Evolutionary conservation across 805 yeast species (phyloP), one percentile per base, ranked within the genome.

Genomic region (Kurtzmaniella fragi): DNA sequence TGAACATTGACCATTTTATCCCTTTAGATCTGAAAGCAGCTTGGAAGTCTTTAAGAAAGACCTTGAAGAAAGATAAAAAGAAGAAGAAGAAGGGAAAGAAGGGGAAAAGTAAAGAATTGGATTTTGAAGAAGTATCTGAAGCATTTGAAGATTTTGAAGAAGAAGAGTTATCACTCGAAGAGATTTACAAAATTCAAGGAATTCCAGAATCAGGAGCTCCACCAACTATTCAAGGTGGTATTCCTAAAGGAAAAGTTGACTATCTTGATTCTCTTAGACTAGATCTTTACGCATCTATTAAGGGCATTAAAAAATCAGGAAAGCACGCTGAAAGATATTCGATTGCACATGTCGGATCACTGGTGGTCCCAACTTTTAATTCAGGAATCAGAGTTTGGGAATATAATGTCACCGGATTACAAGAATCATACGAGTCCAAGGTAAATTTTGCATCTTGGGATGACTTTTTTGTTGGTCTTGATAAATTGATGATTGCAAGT

Each of bases 351-450:
- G 77, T 87, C 12, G 71, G 80, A 2, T 80, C 89, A 1, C 82
- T 90, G 40, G 78, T 87, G 11, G 77, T 88, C 11, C 95, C 96
- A 3, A 87, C 95, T 0, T 88, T 81, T 61, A 85, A 84, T 47
- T 89, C 96, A 4, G 86, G 89, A 4, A 53, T 87, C 44, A 69
- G 95, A 46, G 79, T 87, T 2, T 87, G 95, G 93, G 95, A 87
- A 56, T 87, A 87, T 57, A 87, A 87, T 52, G 74, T 76, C 28
- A 73, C 86, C 0, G 82, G 70, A 1, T 53, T 84, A 34, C 62
- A 56, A n/a, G 50, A 53, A 28, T 29, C 40, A 12, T 31, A 16
- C 7, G 33, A 31, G 5, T 20, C 25, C 25, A 43, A n/a, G 30
- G 35, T 10, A 9, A 46, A 39, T 14, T 62, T 46, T 46, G 67